Evolutionary conservation across 805 yeast genomes (phyloP), one percentile per base, ranked within the genome.

Genomic region (Komagataella mondaviorum): DNA sequence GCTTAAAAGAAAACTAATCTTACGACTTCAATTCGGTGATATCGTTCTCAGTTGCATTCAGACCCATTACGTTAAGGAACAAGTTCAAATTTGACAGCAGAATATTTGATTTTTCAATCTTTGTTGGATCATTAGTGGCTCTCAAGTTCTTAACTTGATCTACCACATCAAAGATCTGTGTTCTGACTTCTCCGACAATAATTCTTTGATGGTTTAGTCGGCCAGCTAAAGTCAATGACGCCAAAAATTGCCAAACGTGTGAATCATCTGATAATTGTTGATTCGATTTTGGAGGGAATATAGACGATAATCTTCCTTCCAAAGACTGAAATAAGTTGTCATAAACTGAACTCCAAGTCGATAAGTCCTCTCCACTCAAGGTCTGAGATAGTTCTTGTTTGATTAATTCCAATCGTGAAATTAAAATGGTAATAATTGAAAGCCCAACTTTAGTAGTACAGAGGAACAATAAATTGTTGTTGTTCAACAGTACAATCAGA

Each of bases 231-330:
- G 98, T 91, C 54, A 91, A 75, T 12, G 96, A 85, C 20, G 99
- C 99, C 66, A 91, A 77, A 63, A 91, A 90, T 70, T 91, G 97
- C 99, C 99, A 91, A 49, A 88, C 88, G 61, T 90, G 89, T 44
- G 89, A 78, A 56, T 83, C 89, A 60, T 85, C 91, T n/a, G 56
- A 64, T n/a, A 66, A 51, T 12, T 20, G 70, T 53, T 4, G 59
- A 45, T 45, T 50, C 49, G 7, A 51, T 22, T 75, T 71, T 46
- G 91, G 87, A 51, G 96, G 96, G 83, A 91, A 90, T 47, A 90
- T 78, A 16, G 80, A 71, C 1, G 84, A 73, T 53, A 91, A 74
- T 64, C 88, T 80, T 3, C 88, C 85, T 66, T 88, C 93, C 56
- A 90, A 70, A 1, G 83, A 73, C 16, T 84, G 80, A 70, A 91